Evolutionary conservation across 1,284 basidiomycete species (phyloP).

Genomic region (Leccinum ponderosum): DNA sequence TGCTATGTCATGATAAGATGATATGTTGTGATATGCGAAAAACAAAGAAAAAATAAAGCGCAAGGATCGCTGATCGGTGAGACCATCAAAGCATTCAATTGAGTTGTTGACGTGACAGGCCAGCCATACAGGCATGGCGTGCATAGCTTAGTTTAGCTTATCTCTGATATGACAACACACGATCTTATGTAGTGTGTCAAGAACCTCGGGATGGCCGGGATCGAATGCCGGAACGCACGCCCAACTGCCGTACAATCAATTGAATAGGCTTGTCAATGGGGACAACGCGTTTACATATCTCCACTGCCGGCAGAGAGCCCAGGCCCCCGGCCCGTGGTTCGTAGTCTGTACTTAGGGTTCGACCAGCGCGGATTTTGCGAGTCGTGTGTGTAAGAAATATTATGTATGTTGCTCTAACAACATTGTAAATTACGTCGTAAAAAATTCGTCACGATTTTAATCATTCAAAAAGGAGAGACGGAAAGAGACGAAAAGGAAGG

Average conservation of each 20-base stretch:
- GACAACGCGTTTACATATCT: not conserved
- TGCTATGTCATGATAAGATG: not conserved
- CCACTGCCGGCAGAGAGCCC: not conserved
- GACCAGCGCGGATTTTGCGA: not conserved
- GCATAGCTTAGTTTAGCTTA: slow-evolving; percentile 28
- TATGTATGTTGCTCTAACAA: not conserved
- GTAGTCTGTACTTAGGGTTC: not conserved
- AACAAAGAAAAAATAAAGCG: not conserved
- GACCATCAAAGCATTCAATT: not conserved
- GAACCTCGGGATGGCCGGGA: not conserved
- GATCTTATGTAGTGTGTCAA: not conserved
- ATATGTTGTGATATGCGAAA: not conserved
- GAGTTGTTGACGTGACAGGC: not conserved
- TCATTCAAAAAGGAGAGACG: slow-evolving; percentile 2
- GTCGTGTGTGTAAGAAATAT: not conserved
- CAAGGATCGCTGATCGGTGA: slow-evolving; percentile 1
- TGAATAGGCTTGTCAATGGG: not conserved
- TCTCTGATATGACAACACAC: slow-evolving; percentile 18
- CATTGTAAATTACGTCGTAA: slow-evolving; percentile 12
- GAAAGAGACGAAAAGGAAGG: not conserved
- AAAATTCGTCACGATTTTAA: slow-evolving; percentile 22
- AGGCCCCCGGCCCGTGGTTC: not conserved
- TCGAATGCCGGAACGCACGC: not conserved
- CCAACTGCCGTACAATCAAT: not conserved
- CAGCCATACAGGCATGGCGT: not conserved